Conservation (phyloP, 2,329 filamentous ascomycete genomes). For the Aureobasidium uvarum region DNA sequence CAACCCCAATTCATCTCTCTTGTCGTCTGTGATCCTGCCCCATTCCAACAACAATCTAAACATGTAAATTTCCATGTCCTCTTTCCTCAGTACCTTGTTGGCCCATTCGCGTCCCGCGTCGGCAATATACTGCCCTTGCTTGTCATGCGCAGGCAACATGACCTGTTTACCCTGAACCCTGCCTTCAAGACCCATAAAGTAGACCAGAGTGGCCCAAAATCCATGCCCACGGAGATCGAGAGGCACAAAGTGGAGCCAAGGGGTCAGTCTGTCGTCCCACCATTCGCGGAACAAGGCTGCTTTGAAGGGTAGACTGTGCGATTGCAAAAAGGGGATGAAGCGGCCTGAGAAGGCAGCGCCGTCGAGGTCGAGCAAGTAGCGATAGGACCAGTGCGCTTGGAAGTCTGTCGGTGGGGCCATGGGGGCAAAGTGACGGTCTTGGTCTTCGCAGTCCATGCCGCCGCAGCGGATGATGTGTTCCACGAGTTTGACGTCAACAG, state of each 20-base stretch:
- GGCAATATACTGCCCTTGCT: conserved; percentile 64
- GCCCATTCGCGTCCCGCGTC: conserved; percentile 66
- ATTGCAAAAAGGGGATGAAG: conserved; percentile 64
- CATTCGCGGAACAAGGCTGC: conserved; percentile 73
- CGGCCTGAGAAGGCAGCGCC: conserved; percentile 64
- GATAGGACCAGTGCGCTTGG: conserved; percentile 61
- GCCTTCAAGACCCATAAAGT: conserved; percentile 63
- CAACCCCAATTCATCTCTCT: conserved; percentile 48
- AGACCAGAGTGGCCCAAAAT: conserved; percentile 70
- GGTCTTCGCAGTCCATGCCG: conserved; percentile 53
- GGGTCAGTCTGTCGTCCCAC: conserved; percentile 70
- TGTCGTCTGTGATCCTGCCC: conserved; percentile 66
- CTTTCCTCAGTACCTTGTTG: conserved; percentile 59
- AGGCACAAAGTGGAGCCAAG: conserved; percentile 81
- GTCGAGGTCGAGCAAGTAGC: conserved; percentile 71
- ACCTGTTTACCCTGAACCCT: conserved; percentile 49
- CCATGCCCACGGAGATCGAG: conserved; percentile 71
- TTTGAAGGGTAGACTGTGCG: conserved; percentile 66
- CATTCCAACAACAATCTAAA: conserved; percentile 77
- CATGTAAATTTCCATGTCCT: conserved; percentile 79
- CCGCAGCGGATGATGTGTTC: conserved; percentile 58
- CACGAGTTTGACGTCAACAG: conserved; percentile 60
- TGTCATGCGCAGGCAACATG: conserved; percentile 50
- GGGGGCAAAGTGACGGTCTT: conserved; percentile 54
- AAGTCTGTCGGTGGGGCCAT: conserved; percentile 50